A percentile compares a stretch with the other conserved stretches of the same genome.
phyloP scores from a whole-genome alignment of 108 stramenopile genomes.

The Nitzschia putrida region DNA sequence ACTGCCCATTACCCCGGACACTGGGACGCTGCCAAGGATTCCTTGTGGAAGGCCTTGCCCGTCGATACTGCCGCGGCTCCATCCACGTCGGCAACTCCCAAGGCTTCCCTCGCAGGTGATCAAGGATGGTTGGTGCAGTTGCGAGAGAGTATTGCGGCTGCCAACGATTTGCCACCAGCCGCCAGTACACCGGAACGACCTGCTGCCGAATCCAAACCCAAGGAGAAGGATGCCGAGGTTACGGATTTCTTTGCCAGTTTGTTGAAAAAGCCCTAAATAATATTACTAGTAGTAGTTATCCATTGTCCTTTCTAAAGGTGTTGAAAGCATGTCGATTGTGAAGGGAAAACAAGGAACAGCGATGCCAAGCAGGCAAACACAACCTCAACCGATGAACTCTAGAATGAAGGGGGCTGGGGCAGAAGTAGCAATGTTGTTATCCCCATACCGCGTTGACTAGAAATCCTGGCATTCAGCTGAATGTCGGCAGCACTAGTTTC shows the following conservation, averaged over 20 bases:
- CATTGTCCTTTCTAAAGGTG: no score
- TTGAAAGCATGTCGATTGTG: no score
- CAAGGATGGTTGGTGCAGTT: constrained; percentile 77
- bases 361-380: no score
- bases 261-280: constrained; percentile 54
- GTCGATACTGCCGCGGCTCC: constrained; percentile 5
- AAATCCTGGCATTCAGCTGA: no score
- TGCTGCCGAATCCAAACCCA: constrained; percentile 10
- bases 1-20: constrained; percentile 81
- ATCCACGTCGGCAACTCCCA: neutral
- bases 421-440: no score
- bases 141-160: constrained; percentile 63
- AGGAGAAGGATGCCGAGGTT: constrained; percentile 46
- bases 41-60: constrained; percentile 71
- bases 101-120: constrained; percentile 48
- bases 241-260: constrained; percentile 76
- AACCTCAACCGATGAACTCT: no score
- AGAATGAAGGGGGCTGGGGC: no score
- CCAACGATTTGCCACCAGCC: constrained; percentile 6
- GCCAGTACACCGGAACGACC: constrained; percentile 1
- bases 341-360: no score
- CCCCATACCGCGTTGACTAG: no score
- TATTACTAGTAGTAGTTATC: neutral
- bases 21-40: constrained; percentile 82
- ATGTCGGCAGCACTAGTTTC: no score